These are phyloP conservation scores for Lathyrus aphaca DNA, from an alignment of 306 rosid genomes.

Conservation along the genomic window DNA sequence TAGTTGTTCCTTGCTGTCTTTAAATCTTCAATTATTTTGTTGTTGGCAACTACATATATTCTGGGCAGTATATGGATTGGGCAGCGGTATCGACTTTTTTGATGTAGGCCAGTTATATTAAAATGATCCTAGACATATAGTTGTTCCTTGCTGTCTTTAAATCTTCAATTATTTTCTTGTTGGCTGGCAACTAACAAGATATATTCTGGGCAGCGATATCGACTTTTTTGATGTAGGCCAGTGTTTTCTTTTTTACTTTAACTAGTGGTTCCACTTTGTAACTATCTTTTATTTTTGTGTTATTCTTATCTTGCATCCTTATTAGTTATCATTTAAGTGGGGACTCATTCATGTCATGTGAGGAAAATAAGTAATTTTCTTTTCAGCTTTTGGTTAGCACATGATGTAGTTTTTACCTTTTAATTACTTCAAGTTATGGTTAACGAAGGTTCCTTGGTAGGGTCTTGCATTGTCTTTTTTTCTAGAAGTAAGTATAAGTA, in stretches of 20 bases:
- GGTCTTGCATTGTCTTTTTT: slow-evolving; percentile 34
- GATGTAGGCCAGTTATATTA: slow-evolving; percentile 20
- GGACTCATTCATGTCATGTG: slow-evolving; percentile 33
- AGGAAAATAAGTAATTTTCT: slow-evolving; percentile 41
- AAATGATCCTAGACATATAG: slow-evolving; percentile 7
- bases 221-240: slow-evolving; percentile 33
- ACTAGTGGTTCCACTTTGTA: slow-evolving; percentile 31
- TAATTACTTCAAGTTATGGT: slow-evolving; percentile 25
- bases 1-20: slow-evolving; percentile 7
- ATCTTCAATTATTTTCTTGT: slow-evolving; percentile 29
- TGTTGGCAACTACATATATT: slow-evolving; percentile 23
- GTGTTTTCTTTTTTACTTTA: slow-evolving; percentile 38
- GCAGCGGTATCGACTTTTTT: slow-evolving; percentile 32
- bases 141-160: slow-evolving; percentile 17
- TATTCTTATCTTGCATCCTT: slow-evolving; percentile 45
- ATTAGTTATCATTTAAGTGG: slow-evolving; percentile 47
- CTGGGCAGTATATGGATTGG: slow-evolving; percentile 4
- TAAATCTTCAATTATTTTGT: slow-evolving; percentile 28
- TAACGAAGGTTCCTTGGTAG: slow-evolving; percentile 28
- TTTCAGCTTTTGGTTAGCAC: slow-evolving; percentile 38
- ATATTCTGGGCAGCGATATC: slow-evolving; percentile 21
- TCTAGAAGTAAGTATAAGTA: slow-evolving; percentile 7
- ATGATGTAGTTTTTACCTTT: slow-evolving; percentile 25
- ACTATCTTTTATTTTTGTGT: neutral
- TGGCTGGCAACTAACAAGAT: slow-evolving; percentile 28